Evolutionary conservation across 495 filamentous ascomycete species (phyloP).

Genomic region (Amniculicola lignicola): DNA sequence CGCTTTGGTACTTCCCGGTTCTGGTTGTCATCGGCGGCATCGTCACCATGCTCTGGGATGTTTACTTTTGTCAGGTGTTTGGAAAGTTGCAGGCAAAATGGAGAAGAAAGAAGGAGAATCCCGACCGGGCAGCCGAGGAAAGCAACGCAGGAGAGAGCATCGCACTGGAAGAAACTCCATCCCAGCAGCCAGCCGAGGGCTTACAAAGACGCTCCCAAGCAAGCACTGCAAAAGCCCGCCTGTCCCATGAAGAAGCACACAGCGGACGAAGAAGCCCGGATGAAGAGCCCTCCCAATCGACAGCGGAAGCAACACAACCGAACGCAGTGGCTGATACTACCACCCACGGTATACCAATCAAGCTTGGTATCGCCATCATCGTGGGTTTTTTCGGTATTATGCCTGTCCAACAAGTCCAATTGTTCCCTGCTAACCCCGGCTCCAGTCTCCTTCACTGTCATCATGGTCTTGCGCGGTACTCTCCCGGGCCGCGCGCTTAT

Average conservation of each 20-base stretch:
- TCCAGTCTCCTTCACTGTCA: conserved; percentile 48
- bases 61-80: conserved; percentile 49
- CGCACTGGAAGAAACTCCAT: conserved; percentile 2
- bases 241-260: no score
- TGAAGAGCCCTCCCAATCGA: no score
- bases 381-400: conserved; percentile 52
- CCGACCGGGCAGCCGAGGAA: conserved; percentile 18
- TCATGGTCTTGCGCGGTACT: conserved; percentile 57
- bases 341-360: conserved; percentile 43
- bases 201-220: conserved; percentile 22
- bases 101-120: conserved; percentile 5
- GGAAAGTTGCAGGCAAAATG: conserved; percentile 27
- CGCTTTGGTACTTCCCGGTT: conserved; percentile 79
- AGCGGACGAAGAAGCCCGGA: no score
- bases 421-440: not conserved
- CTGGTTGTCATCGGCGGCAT: conserved; percentile 61
- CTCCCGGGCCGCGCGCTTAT: conserved; percentile 47
- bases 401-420: not conserved
- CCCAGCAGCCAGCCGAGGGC: not conserved
- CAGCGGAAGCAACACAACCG: no score
- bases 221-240: conserved; percentile 2
- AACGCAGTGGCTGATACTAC: conserved; percentile 21
- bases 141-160: conserved; percentile 11
- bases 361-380: conserved; percentile 50
- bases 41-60: conserved; percentile 59